Base-by-base conservation (phyloP, 768 basidiomycete species). In the Cantharellus anzutake region DNA sequence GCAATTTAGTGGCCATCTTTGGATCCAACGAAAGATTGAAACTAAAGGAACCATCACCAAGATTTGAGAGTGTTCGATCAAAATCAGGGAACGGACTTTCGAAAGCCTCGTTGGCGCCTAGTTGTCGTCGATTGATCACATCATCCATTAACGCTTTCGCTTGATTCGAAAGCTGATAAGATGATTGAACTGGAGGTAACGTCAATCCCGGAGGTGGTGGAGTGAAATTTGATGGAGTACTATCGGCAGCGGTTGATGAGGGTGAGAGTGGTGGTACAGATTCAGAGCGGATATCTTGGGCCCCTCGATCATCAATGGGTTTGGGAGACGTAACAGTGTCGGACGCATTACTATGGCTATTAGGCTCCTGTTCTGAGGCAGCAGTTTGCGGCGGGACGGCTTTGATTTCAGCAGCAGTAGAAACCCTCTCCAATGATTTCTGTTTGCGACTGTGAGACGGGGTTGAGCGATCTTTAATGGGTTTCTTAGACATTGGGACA, bases 21-120 rank as follows among this genome's bases (percentile, higher is more conserved):
- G 84, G 84, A 69, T 89, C 88, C 51, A 91, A 72, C 69, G 82
- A 90, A 72, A 93, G 92, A 68, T 83, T 88, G 72, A 92, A 92
- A 4, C 84, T 80, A 40, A 59, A 75, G 58, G 74, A 78, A 39
- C 71, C 77, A 63, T 83, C 83, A 50, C 75, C 80, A 50, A 91
- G 73, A 55, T 78, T 81, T 66, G 84, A 80, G 51, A 92, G 73
- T 20, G 86, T 89, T 39, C 86, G 80, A 68, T 91, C 89, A 64
- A 93, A 81, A 63, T 93, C 90, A 5, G 90, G 91, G 77, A 93
- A 93, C 5, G 86, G 67, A 68, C 76, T 87, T 41, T 73, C 70
- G 44, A 72, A 68, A 4, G 73, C 66, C 5, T 50, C 40, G 29
- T 52, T 69, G 62, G 11, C 74, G 11, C 7, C 35, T 4, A 78